Percentiles rank a stretch among this genome's conserved stretches.
Evolutionary conservation across 108 stramenopile genomes (phyloP).

Genomic region (Nitzschia palea): DNA sequence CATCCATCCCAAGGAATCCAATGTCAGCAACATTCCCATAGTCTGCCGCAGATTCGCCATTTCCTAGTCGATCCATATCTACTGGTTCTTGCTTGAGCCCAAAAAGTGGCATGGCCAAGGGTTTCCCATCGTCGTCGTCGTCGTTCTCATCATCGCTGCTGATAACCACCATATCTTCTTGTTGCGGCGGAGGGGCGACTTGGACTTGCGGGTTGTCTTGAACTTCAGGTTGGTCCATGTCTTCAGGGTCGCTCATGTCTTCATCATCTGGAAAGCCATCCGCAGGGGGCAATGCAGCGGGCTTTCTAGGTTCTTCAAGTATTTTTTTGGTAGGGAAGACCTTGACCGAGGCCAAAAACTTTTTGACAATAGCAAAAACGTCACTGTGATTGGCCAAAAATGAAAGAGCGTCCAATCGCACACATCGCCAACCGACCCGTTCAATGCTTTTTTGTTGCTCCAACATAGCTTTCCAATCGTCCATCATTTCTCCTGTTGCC

Average conservation of each 20-base stretch:
- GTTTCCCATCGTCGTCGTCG: background rate
- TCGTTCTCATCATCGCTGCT: conserved; percentile 46
- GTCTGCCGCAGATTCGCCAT: conserved; percentile 11
- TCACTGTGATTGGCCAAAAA: conserved; percentile 25
- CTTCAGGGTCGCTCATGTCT: background rate
- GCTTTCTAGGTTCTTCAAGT: no score
- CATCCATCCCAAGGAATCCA: background rate
- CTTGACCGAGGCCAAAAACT: conserved; percentile 28
- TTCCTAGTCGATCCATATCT: background rate
- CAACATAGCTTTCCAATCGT: conserved; percentile 38
- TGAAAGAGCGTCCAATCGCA: conserved; percentile 44
- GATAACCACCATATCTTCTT: conserved; percentile 24
- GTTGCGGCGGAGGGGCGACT: conserved; percentile 9
- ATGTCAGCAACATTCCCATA: conserved; percentile 18
- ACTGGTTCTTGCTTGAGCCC: background rate
- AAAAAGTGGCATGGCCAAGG: background rate
- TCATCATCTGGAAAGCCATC: conserved; percentile 1
- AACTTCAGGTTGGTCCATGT: background rate
- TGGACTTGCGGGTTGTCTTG: background rate
- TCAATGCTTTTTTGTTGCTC: conserved; percentile 58
- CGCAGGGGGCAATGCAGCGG: background rate
- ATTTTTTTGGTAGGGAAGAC: conserved; percentile 10
- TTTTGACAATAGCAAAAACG: conserved; percentile 2
- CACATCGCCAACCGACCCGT: conserved; percentile 65
- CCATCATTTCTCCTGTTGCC: conserved; percentile 22